Percentiles rank a stretch among this genome's conserved stretches.
Conservation (phyloP, 1,284 basidiomycete species). For the Trichosporon coremiiforme region DNA sequence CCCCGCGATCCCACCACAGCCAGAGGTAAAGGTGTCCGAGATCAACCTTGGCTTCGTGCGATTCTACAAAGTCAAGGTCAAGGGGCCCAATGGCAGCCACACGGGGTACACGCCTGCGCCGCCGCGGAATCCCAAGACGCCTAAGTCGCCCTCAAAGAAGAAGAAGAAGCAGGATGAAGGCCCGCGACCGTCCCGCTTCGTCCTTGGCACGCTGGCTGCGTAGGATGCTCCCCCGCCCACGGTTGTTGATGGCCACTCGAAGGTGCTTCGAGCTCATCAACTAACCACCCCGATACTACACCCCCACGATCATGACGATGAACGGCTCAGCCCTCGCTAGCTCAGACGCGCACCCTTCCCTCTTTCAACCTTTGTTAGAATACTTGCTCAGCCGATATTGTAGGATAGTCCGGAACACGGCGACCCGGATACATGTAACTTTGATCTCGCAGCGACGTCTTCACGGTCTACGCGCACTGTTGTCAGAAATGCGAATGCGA, state of each 20-base stretch:
- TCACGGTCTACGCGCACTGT: no score
- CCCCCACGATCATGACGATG: no score
- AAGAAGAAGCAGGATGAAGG: background rate
- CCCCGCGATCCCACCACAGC: background rate
- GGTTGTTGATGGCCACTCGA: no score
- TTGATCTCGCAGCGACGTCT: background rate
- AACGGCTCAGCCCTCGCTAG: no score
- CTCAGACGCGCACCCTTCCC: no score
- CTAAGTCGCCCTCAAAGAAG: background rate
- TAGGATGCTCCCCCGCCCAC: background rate
- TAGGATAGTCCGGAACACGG: background rate
- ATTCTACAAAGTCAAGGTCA: conserved; percentile 13
- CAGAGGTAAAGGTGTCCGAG: background rate
- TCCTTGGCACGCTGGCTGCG: background rate
- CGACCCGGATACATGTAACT: background rate
- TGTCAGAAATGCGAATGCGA: no score
- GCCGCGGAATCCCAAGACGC: background rate
- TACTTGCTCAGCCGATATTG: background rate
- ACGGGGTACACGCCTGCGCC: conserved; percentile 2
- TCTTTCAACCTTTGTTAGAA: background rate
- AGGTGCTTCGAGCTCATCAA: no score
- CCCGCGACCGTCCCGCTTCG: background rate
- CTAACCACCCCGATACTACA: no score
- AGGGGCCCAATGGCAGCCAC: conserved; percentile 8
- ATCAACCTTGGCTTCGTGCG: conserved; percentile 5